Percentiles rank a stretch among this genome's conserved stretches.
Evolutionary conservation across 176 grass and related monocot genomes (phyloP).

Genomic region (Chloris gayana): DNA sequence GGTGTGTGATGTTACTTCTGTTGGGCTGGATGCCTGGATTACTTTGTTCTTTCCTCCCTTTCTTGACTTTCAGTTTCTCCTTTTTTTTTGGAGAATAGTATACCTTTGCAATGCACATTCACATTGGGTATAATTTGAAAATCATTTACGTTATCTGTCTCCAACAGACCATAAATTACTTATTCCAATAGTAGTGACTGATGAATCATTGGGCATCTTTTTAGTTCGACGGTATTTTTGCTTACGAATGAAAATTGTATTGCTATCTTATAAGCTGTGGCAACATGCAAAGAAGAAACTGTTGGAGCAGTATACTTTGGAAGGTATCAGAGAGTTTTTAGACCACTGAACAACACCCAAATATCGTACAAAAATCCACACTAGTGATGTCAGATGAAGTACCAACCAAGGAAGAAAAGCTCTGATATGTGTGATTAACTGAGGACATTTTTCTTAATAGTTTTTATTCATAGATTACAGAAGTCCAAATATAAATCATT

Average conservation of each 20-base stretch:
- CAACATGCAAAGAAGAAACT: not conserved
- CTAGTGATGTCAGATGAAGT: too few species aligned
- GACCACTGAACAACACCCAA: not conserved
- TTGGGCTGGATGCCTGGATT: not conserved
- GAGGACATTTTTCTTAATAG: not conserved
- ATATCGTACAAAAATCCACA: too few species aligned
- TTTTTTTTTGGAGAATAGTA: not conserved
- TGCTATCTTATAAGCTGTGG: not conserved
- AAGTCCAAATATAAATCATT: too few species aligned
- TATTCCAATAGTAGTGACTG: not conserved
- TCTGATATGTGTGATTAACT: not conserved
- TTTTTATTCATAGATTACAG: not conserved
- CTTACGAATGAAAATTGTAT: not conserved
- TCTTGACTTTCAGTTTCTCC: not conserved
- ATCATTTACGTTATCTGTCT: not conserved
- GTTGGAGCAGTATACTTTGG: not conserved
- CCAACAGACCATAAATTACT: too few species aligned
- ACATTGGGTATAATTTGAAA: constrained; percentile 2
- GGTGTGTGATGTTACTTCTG: constrained; percentile 27
- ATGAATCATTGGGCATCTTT: not conserved
- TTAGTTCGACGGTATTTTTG: not conserved
- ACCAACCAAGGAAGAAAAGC: too few species aligned
- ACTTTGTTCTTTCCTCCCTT: constrained; percentile 4
- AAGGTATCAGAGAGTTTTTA: not conserved
- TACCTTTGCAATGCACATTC: not conserved